Evolutionary conservation across 176 grass and related monocot genomes (phyloP).

Genomic region (Raddia guianensis): DNA sequence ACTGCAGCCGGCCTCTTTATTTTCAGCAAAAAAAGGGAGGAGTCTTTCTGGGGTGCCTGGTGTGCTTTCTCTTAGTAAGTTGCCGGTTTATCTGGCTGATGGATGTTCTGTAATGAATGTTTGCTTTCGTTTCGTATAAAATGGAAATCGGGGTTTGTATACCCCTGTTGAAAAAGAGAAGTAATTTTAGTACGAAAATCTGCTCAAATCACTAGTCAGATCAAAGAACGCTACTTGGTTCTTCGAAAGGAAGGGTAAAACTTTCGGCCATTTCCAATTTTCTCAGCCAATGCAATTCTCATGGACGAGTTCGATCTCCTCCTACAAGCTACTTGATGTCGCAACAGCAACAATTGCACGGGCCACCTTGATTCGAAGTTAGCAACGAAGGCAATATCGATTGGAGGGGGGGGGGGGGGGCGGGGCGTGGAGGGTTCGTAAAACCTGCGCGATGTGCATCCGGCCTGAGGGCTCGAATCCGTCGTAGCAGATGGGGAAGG

Average conservation of each 20-base stretch:
- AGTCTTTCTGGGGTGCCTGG: no score
- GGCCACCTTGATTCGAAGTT: not conserved
- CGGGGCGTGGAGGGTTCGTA: not conserved
- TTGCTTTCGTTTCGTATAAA: no score
- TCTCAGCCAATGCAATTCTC: not conserved
- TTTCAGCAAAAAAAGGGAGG: no score
- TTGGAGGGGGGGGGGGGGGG: not conserved
- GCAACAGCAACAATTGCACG: not conserved
- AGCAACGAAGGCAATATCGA: not conserved
- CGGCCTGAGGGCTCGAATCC: conserved; percentile 79
- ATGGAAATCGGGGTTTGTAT: no score
- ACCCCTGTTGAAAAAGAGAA: no score
- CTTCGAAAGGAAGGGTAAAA: not conserved
- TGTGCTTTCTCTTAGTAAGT: no score
- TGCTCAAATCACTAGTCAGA: not conserved
- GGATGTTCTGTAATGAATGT: no score
- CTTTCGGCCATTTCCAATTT: not conserved
- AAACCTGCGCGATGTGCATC: conserved; percentile 83
- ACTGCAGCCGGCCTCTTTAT: no score
- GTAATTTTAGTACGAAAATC: not conserved
- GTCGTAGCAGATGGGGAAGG: conserved; percentile 74
- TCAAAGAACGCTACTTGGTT: not conserved
- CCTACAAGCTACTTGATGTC: not conserved
- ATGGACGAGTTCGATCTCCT: not conserved
- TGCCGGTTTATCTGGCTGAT: no score